These are phyloP conservation scores for Auricularia sp. DNA, from an alignment of 768 basidiomycete genomes.

Conservation along the genomic window DNA sequence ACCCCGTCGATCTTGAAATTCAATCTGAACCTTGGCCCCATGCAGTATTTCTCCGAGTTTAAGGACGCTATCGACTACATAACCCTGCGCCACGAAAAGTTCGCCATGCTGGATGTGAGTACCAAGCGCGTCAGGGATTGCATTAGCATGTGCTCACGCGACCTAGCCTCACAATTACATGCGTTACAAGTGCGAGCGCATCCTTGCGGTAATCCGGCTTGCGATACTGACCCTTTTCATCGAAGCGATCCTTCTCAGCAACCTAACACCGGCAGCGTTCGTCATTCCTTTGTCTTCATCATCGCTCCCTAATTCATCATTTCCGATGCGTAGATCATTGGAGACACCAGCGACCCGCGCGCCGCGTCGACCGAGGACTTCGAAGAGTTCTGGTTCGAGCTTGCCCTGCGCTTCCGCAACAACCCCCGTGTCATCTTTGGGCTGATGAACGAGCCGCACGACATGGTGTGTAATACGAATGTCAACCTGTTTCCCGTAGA, in stretches of 20 bases:
- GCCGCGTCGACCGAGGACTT: conserved; percentile 38
- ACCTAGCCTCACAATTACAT: conserved; percentile 17
- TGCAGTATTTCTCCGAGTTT: conserved; percentile 34
- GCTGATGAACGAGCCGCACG: conserved; percentile 39
- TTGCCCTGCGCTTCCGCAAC: conserved; percentile 29
- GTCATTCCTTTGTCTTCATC: conserved; percentile 8
- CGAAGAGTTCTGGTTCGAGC: conserved; percentile 32
- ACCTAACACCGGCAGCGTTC: conserved; percentile 34
- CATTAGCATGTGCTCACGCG: conserved; percentile 21
- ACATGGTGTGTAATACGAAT: conserved; percentile 24
- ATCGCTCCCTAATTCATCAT: background rate
- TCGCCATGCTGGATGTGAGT: conserved; percentile 29
- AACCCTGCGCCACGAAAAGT: conserved; percentile 31
- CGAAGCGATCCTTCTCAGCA: conserved; percentile 34
- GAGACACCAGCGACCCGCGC: conserved; percentile 33
- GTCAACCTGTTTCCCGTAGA: background rate
- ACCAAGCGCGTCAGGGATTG: background rate
- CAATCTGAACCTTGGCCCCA: background rate
- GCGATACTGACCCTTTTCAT: background rate
- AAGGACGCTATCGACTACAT: conserved; percentile 36
- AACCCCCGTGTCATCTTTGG: conserved; percentile 39
- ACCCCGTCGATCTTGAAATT: background rate
- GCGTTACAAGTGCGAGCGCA: conserved; percentile 33
- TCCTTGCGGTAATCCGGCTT: background rate
- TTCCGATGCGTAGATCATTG: conserved; percentile 28